Percentiles rank a stretch among this genome's conserved stretches.
These are phyloP conservation scores for Dactylella cylindrospora DNA, from an alignment of 2,329 filamentous ascomycete species.

Conservation along the genomic window DNA sequence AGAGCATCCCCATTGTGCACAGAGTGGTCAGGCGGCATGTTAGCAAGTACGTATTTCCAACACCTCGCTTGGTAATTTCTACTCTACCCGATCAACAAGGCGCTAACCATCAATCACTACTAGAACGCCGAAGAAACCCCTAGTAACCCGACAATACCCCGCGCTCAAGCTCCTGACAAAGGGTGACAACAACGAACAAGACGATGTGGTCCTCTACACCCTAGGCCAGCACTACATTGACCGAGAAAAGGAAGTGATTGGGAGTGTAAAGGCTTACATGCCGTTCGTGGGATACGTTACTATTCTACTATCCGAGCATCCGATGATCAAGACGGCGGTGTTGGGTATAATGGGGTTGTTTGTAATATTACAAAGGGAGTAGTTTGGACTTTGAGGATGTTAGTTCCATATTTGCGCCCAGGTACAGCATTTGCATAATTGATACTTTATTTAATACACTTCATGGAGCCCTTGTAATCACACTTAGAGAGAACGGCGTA, in stretches of 20 bases:
- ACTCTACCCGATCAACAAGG: background rate
- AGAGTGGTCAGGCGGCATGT: slow-evolving; percentile 74
- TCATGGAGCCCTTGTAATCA: too few relatives aligned
- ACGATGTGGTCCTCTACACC: slow-evolving; percentile 91
- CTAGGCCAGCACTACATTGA: slow-evolving; percentile 81
- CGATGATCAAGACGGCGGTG: slow-evolving; percentile 95
- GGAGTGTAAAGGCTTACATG: slow-evolving; percentile 86
- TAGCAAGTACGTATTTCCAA: slow-evolving; percentile 56
- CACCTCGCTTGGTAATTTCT: background rate
- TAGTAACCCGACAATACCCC: slow-evolving; percentile 51
- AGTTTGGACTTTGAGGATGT: too few relatives aligned
- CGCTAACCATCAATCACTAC: background rate
- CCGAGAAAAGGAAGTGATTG: slow-evolving; percentile 81
- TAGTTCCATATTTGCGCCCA: too few relatives aligned
- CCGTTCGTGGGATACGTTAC: slow-evolving; percentile 97
- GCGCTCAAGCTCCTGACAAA: slow-evolving; percentile 79
- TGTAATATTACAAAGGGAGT: slow-evolving; percentile 90
- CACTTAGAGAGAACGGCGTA: too few relatives aligned
- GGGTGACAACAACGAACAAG: slow-evolving; percentile 91
- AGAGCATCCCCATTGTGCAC: slow-evolving; percentile 98
- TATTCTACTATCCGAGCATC: slow-evolving; percentile 90
- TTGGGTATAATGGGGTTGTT: slow-evolving; percentile 91
- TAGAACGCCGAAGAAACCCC: slow-evolving; percentile 47
- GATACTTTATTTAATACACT: too few relatives aligned
- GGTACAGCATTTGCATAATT: too few relatives aligned